phyloP scores from a whole-genome alignment of 192 early-diverging fungal genomes.

The Blastocladiella britannica region DNA sequence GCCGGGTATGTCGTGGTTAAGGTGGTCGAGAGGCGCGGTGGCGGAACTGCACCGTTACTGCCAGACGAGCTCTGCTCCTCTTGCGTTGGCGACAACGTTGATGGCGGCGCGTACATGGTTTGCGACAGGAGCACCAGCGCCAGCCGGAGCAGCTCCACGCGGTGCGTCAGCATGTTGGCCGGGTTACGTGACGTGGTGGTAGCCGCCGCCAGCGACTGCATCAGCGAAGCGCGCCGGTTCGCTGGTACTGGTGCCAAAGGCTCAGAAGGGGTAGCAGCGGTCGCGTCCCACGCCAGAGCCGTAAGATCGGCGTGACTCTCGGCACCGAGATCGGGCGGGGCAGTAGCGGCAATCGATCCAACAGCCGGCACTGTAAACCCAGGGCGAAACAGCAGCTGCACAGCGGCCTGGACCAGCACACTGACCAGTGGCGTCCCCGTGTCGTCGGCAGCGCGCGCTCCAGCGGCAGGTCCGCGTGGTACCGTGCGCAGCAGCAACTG shows the following conservation, averaged over 20 bases:
- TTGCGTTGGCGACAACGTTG: neutral
- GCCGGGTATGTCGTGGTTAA: neutral
- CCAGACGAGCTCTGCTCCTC: neutral
- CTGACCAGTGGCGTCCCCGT: neutral
- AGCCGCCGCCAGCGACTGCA: neutral
- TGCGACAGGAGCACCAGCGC: neutral
- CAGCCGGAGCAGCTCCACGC: neutral
- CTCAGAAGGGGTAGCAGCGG: no score
- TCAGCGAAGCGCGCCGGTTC: no score
- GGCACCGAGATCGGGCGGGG: no score
- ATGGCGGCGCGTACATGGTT: neutral
- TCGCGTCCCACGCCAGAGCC: no score
- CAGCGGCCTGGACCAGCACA: neutral
- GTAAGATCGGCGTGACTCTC: no score
- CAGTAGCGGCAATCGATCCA: no score
- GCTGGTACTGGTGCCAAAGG: no score
- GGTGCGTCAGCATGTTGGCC: neutral
- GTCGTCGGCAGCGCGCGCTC: no score
- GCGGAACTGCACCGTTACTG: no score
- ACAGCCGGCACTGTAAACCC: no score
- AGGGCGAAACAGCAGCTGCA: neutral
- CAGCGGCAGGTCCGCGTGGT: no score
- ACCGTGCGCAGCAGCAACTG: no score
- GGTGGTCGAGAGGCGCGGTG: neutral
- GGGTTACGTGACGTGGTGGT: neutral